phyloP scores from a whole-genome alignment of 768 basidiomycete genomes.

The Russula compacta region DNA sequence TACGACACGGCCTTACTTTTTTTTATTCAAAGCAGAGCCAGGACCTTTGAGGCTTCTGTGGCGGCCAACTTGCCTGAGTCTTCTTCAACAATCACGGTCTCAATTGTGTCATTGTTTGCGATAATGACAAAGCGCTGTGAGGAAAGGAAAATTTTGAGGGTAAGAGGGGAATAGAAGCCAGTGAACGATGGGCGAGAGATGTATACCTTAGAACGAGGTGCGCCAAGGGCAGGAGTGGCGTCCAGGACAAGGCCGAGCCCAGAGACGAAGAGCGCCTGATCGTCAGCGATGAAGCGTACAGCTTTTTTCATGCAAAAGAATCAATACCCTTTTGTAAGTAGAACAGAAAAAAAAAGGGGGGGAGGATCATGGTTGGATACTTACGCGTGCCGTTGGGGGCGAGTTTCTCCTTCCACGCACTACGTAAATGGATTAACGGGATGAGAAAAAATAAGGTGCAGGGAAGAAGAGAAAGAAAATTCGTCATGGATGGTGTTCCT shows the following conservation, averaged over 20 bases:
- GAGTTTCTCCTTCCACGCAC: conserved; percentile 59
- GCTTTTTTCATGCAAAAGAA: conserved; percentile 16
- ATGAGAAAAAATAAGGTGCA: neutral
- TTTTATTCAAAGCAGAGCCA: conserved; percentile 24
- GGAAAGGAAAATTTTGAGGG: neutral
- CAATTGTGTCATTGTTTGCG: conserved; percentile 59
- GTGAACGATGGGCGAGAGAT: neutral
- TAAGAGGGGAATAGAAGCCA: neutral
- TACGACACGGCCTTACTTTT: neutral
- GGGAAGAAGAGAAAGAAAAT: neutral
- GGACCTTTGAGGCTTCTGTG: conserved; percentile 36
- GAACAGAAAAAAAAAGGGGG: neutral
- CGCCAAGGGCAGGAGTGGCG: conserved; percentile 49
- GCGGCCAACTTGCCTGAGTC: conserved; percentile 31
- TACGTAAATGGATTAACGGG: neutral
- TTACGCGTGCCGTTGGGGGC: conserved; percentile 47
- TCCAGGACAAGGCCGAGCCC: conserved; percentile 38
- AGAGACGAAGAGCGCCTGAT: conserved; percentile 41
- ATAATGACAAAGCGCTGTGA: conserved; percentile 54
- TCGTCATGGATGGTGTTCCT: neutral
- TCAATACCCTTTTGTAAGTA: neutral
- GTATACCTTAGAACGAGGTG: conserved; percentile 46
- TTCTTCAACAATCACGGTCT: conserved; percentile 42
- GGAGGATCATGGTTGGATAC: conserved; percentile 13
- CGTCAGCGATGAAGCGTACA: conserved; percentile 40